phyloP scores from a whole-genome alignment of 176 grass and related monocot species.

The Olyra latifolia region DNA sequence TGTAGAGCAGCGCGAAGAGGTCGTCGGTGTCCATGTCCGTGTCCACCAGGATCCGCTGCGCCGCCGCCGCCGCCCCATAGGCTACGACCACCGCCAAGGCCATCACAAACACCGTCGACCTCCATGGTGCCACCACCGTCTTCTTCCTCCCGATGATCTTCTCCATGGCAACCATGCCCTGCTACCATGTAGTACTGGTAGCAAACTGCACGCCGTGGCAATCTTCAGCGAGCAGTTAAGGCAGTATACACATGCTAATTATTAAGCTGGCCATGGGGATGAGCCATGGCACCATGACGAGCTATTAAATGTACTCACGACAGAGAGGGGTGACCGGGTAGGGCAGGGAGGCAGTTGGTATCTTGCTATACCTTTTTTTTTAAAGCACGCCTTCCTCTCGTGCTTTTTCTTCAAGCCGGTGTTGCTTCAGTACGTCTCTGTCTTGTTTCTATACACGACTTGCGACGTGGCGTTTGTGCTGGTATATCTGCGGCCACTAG shows the following conservation, averaged over 20 bases:
- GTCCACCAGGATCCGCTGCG: constrained; percentile 61
- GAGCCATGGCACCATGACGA: background rate
- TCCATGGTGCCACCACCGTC: background rate
- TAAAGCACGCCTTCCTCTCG: too few species aligned
- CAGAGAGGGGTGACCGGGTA: background rate
- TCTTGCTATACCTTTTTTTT: too few species aligned
- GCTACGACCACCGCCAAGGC: background rate
- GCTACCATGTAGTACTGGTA: background rate
- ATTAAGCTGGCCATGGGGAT: background rate
- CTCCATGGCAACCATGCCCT: background rate
- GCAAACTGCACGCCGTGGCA: background rate
- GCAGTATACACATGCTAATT: background rate
- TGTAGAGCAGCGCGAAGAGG: constrained; percentile 71
- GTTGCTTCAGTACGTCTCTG: too few species aligned
- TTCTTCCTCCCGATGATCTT: background rate
- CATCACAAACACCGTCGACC: background rate
- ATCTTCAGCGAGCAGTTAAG: background rate
- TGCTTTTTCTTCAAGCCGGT: too few species aligned
- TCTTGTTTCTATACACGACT: too few species aligned
- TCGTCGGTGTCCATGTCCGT: constrained; percentile 84
- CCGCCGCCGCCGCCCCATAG: background rate
- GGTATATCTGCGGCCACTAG: too few species aligned
- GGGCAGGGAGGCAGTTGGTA: background rate
- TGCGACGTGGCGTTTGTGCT: too few species aligned
- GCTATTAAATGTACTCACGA: background rate